Percentiles rank a stretch among this genome's conserved stretches.
phyloP scores from a whole-genome alignment of 202 grass and related monocot species.

The Dendrocalamus latiflorus region DNA sequence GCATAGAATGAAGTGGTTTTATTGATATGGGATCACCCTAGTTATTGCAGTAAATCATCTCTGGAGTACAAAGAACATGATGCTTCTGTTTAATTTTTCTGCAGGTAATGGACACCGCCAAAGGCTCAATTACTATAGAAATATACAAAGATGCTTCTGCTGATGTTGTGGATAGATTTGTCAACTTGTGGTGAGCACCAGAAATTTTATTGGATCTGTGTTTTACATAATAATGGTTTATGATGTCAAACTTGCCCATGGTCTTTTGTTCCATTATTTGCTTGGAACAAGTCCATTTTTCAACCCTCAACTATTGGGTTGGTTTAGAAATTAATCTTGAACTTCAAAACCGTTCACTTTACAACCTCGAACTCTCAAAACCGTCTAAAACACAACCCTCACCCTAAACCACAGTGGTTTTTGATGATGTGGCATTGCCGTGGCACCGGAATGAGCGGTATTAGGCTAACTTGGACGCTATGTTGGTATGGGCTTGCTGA shows the following conservation, averaged over 20 bases:
- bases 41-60: slow-evolving; percentile 3
- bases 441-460: too few species aligned
- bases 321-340: too few species aligned
- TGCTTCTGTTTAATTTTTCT: slow-evolving; percentile 18
- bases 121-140: slow-evolving; percentile 82
- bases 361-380: too few species aligned
- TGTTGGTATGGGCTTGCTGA: too few species aligned
- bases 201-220: slow-evolving; percentile 13
- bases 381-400: too few species aligned
- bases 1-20: not conserved
- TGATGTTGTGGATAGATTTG: slow-evolving; percentile 73
- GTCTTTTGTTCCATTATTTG: not conserved
- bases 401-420: too few species aligned
- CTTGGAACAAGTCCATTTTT: too few species aligned
- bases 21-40: not conserved
- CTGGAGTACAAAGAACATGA: slow-evolving; percentile 11
- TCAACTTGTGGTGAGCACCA: slow-evolving; percentile 65
- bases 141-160: slow-evolving; percentile 79
- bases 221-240: slow-evolving; percentile 9
- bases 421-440: too few species aligned
- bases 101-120: slow-evolving; percentile 73
- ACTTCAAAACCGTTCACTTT: too few species aligned
- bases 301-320: too few species aligned
- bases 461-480: too few species aligned
- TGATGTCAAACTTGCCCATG: not conserved